Percentiles rank a stretch among this genome's conserved stretches.
Evolutionary conservation across 176 grass and related monocot genomes (phyloP).

Genomic region (Phoenix dactylifera): DNA sequence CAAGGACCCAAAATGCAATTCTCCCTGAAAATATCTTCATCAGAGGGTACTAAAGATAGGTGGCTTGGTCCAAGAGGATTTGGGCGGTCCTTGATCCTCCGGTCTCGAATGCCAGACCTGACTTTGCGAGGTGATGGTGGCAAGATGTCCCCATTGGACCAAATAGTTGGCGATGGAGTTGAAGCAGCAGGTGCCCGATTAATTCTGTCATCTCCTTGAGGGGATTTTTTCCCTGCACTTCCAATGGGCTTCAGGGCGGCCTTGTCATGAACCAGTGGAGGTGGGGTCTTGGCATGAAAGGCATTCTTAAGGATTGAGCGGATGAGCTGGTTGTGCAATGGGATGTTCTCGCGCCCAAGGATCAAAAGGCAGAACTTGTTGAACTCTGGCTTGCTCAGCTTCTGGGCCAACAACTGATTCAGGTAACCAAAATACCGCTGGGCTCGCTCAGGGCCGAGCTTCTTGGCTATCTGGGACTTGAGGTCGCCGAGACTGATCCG

Average conservation of each 20-base stretch:
- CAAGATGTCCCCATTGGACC: conserved; percentile 36
- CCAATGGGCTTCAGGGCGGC: conserved; percentile 9
- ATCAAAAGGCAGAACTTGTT: conserved; percentile 50
- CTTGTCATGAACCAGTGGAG: conserved; percentile 31
- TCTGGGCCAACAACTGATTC: conserved; percentile 59
- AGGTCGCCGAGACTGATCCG: conserved; percentile 66
- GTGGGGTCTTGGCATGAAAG: conserved; percentile 34
- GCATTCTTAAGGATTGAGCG: conserved; percentile 70
- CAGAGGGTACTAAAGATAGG: conserved; percentile 4
- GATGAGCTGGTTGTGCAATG: conserved; percentile 80
- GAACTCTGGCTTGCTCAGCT: conserved; percentile 75
- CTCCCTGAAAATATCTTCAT: conserved; percentile 11
- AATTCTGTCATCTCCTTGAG: background rate
- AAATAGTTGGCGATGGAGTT: background rate
- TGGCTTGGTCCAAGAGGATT: conserved; percentile 22
- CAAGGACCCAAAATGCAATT: conserved; percentile 28
- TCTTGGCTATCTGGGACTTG: conserved; percentile 61
- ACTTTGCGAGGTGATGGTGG: conserved; percentile 33
- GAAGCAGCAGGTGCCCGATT: background rate
- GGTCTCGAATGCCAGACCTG: conserved; percentile 30
- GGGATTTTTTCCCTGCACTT: conserved; percentile 3
- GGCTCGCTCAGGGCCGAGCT: conserved; percentile 50
- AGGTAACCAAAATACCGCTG: conserved; percentile 69
- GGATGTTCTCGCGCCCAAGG: conserved; percentile 62
- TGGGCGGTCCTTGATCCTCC: conserved; percentile 28